Evolutionary conservation across 495 filamentous ascomycete species (phyloP), one percentile per base, ranked within the genome.

Genomic region (Coniosporium apollinis): DNA sequence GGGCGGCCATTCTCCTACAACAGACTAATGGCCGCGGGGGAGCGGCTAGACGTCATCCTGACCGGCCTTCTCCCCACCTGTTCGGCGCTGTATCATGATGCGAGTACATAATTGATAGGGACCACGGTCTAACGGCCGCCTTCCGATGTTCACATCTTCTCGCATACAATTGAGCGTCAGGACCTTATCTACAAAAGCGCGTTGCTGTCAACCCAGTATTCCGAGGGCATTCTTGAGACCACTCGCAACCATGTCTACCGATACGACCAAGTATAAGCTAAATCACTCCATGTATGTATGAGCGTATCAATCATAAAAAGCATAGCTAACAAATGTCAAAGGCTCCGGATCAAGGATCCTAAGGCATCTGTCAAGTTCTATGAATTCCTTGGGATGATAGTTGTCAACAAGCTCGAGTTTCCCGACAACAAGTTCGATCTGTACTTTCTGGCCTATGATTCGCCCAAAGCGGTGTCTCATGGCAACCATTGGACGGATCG

Each of bases 341-440:
- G 86, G 86, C 58, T 94, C 47, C 74, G 89, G 57, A 82, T 94
- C 52, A 96, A 94, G 59, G 84, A 97, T 56, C 89, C 89, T 3
- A 74, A 85, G 54, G 68, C 64, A 49, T 92, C 82, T 73, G 75
- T 94, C 60, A 80, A 89, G 46, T 97, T 83, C 66, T 97, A 96
- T 58, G 71, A 93, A 45, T 80, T 83, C 62, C 79, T 97, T 11
- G 89, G 89, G 46, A 72, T 97, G 65, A 83, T 61, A 55, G 60
- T 84, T 47, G 68, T 96, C 55, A 70, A 79, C 43, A 79, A 81
- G 51, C 64, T 85, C 22, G 65, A 75, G 33, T 68, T 69, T 44
- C 67, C 74, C 22, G 83, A 92, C 36, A 71, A 74, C 52, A 91
- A 87, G 44, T 94, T 94, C 57, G 80, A 84, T 51, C 72, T 93